Base-by-base conservation (phyloP, 176 grass and related monocot genomes). In the Oryza nivara region DNA sequence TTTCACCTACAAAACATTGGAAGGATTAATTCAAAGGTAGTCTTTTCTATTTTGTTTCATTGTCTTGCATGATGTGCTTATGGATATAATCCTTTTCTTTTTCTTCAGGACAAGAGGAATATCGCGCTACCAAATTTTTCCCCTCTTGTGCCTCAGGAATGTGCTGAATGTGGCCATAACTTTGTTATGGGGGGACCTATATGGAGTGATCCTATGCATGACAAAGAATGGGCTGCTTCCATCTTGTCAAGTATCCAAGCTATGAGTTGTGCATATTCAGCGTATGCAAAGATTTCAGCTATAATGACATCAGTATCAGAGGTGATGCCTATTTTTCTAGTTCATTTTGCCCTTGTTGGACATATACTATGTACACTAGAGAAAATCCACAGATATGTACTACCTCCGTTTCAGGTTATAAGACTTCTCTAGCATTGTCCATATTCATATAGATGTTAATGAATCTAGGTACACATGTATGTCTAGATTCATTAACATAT, bases 151-250 rank as follows among this genome's bases (percentile, higher is more conserved):
- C 87, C 91, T 80, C 89, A 93, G 83, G 85, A 92, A 54, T 97
- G 92, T 75, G 83, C 74, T 20, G 85, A 97, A 40, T 97, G 92
- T 43, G 89, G 87, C 68, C 91, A 90, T 70, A 90, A 86, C 81
- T 97, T 90, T 87, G 89, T 94, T 66, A 94, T 97, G 94, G 91
- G 94, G 12, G 91, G 94, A 1, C 94, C 94, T 30, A 94, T 97
- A 72, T 97, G 94, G 94, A 92, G 91, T 70, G 87, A 88, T 89
- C 91, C 91, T 28, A 97, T 97, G 9, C 94, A 97, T 82, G 85
- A 97, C 51, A 88, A 87, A 36, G 87, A 94, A 84, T 97, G 94
- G 94, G 85, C 91, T 75, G 56, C 73, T 79, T 94, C 87, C 58
- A 92, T 92, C 23, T 80, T 94, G 63, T 81, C 83, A 63, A 92